Conservation (phyloP, 495 filamentous ascomycete genomes). For the Podospora sp. region DNA sequence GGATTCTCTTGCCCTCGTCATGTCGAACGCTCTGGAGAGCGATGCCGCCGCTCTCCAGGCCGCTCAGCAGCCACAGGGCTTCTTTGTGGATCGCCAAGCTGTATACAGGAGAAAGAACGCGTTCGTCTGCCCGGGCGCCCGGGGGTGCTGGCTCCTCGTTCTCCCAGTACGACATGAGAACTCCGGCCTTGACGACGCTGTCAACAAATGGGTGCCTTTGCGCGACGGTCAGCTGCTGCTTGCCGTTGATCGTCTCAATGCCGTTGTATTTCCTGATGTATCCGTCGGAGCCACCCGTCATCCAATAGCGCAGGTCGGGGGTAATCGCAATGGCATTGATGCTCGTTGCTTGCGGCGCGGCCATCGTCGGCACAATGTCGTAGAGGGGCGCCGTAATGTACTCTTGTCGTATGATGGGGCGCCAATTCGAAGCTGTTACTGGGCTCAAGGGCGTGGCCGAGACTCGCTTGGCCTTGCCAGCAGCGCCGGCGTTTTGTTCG, state of each 20-base stretch:
- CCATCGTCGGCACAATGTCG: conserved; percentile 96
- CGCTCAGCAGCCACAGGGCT: conserved; percentile 87
- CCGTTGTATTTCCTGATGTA: conserved; percentile 97
- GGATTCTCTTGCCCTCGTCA: conserved; percentile 88
- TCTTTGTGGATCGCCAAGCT: conserved; percentile 88
- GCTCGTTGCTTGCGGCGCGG: conserved; percentile 91
- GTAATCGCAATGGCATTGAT: conserved; percentile 92
- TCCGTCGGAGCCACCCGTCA: conserved; percentile 90
- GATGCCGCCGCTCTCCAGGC: conserved; percentile 87
- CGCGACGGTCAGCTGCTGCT: conserved; percentile 89
- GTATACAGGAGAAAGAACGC: conserved; percentile 81
- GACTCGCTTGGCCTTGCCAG: conserved; percentile 36
- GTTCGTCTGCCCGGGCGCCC: conserved; percentile 52
- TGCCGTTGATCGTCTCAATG: conserved; percentile 91
- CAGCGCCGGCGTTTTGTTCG: conserved; percentile 4
- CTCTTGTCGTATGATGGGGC: conserved; percentile 75
- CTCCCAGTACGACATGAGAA: conserved; percentile 95
- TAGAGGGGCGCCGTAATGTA: conserved; percentile 81
- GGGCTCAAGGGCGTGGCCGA: conserved; percentile 53
- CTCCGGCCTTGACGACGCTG: conserved; percentile 90
- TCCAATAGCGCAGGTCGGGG: conserved; percentile 93
- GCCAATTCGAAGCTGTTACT: conserved; percentile 47
- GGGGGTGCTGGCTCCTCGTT: conserved; percentile 63
- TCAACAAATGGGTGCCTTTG: conserved; percentile 98
- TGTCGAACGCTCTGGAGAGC: conserved; percentile 94